Percentiles rank a stretch among this genome's conserved stretches.
Evolutionary conservation across 345 rosid genomes (phyloP).

Genomic region (Melastoma malabathricum): DNA sequence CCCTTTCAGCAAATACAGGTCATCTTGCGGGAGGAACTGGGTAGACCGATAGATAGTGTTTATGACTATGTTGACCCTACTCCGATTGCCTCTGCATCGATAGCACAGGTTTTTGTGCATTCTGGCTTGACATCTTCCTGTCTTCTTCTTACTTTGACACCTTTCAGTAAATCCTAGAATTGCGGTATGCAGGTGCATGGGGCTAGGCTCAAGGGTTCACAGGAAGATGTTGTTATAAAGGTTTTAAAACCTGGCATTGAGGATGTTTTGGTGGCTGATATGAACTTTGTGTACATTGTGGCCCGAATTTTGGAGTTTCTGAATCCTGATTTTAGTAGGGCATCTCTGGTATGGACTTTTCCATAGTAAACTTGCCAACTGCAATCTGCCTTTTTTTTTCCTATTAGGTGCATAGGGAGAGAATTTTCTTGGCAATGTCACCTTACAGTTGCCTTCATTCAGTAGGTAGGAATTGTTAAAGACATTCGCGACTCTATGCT

Average conservation of each 20-base stretch:
- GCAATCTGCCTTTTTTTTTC: background rate
- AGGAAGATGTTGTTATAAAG: conserved; percentile 86
- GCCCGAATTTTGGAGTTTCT: conserved; percentile 90
- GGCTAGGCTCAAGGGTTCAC: conserved; percentile 82
- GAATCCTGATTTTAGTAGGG: conserved; percentile 72
- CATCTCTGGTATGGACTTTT: conserved; percentile 56
- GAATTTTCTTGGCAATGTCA: conserved; percentile 6
- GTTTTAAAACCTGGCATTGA: conserved; percentile 89
- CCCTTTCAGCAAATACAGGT: conserved; percentile 63
- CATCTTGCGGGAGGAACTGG: conserved; percentile 71
- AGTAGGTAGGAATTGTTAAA: conserved; percentile 72
- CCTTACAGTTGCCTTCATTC: conserved; percentile 11
- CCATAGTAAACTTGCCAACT: background rate
- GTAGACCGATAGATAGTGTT: conserved; percentile 71
- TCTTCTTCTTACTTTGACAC: background rate
- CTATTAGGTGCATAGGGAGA: background rate
- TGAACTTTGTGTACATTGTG: conserved; percentile 75
- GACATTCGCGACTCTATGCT: conserved; percentile 95
- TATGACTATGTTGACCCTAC: conserved; percentile 76
- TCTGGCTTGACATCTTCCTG: background rate
- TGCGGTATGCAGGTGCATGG: conserved; percentile 57
- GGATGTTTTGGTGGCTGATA: conserved; percentile 82
- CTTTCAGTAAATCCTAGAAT: conserved; percentile 4
- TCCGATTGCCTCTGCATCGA: conserved; percentile 93
- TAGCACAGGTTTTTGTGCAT: conserved; percentile 56